Evolutionary conservation across 2,329 filamentous ascomycete species (phyloP).

Genomic region (Eutypa lata): DNA sequence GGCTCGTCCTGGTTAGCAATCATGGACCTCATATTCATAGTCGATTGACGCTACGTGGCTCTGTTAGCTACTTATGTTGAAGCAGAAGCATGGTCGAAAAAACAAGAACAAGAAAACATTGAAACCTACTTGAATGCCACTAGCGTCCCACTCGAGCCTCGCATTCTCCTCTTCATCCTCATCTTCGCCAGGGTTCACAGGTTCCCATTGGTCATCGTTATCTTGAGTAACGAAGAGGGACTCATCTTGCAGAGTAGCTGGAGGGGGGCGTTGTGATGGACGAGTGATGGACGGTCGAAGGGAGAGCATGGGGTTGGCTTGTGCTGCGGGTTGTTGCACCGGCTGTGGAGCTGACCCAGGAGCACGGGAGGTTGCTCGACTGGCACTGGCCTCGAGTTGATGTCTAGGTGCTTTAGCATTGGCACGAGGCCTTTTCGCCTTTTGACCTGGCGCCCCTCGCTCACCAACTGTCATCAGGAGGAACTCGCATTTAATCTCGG

Average conservation of each 20-base stretch:
- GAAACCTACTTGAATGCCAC: conserved; percentile 55
- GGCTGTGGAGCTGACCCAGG: conserved; percentile 29
- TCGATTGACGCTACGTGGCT: conserved; percentile 38
- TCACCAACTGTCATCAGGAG: conserved; percentile 81
- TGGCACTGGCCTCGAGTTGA: conserved; percentile 46
- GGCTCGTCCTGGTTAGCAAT: conserved; percentile 25
- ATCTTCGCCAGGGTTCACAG: conserved; percentile 55
- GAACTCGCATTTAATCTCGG: conserved; percentile 71
- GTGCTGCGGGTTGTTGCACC: conserved; percentile 33
- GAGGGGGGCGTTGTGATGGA: conserved; percentile 52
- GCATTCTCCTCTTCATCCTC: conserved; percentile 64
- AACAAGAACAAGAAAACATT: neutral
- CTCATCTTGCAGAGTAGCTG: conserved; percentile 59
- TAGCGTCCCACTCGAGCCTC: conserved; percentile 72
- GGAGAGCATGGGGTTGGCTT: conserved; percentile 37
- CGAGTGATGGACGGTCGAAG: conserved; percentile 31
- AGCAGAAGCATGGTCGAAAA: conserved; percentile 22
- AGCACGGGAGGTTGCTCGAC: conserved; percentile 35
- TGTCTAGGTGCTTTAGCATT: conserved; percentile 38
- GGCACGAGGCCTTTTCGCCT: conserved; percentile 39
- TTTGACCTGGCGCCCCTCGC: conserved; percentile 45
- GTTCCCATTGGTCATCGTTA: conserved; percentile 71
- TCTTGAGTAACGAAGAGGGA: conserved; percentile 69
- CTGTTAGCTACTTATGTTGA: conserved; percentile 8
- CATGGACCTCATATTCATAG: conserved; percentile 40